Conservation (phyloP, 2,329 filamentous ascomycete species). For the Shiraia bambusicola region DNA sequence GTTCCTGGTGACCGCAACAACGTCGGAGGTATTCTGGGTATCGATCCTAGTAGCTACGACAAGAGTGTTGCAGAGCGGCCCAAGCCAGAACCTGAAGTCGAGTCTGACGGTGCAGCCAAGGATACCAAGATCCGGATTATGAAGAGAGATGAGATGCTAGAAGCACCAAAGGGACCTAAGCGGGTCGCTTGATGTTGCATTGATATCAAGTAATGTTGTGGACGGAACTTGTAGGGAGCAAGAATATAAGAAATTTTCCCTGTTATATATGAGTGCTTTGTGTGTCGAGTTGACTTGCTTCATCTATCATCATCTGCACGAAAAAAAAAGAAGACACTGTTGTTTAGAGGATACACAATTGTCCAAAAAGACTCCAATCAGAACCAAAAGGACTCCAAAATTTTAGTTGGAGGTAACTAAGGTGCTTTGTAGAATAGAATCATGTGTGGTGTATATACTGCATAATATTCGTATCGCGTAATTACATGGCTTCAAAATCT, state of each 20-base stretch:
- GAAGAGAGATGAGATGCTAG: conserved; percentile 41
- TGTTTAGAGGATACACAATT: too few relatives aligned
- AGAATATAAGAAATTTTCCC: conserved; percentile 26
- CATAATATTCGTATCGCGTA: too few relatives aligned
- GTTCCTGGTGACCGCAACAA: conserved; percentile 94
- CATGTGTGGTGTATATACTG: too few relatives aligned
- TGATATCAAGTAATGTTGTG: neutral
- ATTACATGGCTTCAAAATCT: too few relatives aligned
- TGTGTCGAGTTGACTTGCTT: neutral
- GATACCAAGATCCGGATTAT: conserved; percentile 42
- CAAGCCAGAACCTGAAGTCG: conserved; percentile 34
- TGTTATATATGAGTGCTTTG: neutral
- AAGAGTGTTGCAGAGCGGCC: conserved; percentile 43
- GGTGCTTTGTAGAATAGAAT: too few relatives aligned
- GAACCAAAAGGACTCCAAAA: too few relatives aligned
- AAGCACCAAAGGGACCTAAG: conserved; percentile 42
- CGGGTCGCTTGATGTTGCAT: conserved; percentile 21
- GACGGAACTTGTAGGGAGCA: conserved; percentile 25
- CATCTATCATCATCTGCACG: too few relatives aligned
- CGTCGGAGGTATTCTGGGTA: conserved; percentile 64
- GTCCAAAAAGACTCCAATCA: too few relatives aligned
- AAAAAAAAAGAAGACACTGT: too few relatives aligned
- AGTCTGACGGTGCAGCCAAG: conserved; percentile 30
- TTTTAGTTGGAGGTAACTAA: too few relatives aligned
- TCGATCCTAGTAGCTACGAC: conserved; percentile 63